These are phyloP conservation scores for Fusarium illudens DNA, from an alignment of 2,329 filamentous ascomycete genomes.

Conservation along the genomic window DNA sequence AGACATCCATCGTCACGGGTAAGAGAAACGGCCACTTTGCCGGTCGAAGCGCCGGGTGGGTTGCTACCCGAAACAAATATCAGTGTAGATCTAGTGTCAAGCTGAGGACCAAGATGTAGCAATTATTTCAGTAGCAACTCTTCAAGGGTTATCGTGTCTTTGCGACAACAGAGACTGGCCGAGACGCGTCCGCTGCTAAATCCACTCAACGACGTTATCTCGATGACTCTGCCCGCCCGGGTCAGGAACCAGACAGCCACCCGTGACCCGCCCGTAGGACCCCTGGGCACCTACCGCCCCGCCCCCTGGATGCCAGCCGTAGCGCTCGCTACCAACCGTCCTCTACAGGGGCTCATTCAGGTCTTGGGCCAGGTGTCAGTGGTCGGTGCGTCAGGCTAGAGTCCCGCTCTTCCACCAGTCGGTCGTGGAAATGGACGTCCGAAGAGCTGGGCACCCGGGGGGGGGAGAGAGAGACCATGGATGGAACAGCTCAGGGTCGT, in stretches of 20 bases:
- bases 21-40: background rate
- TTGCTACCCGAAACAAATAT: background rate
- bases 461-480: too few relatives aligned
- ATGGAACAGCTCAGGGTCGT: conserved; percentile 21
- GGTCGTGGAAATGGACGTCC: conserved; percentile 27
- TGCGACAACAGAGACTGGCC: background rate
- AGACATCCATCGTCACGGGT: conserved; percentile 2
- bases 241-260: conserved; percentile 27
- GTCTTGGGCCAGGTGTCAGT: conserved; percentile 23
- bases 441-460: background rate
- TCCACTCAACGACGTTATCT: conserved; percentile 2
- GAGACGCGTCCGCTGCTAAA: conserved; percentile 9
- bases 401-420: conserved; percentile 15
- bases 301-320: conserved; percentile 20
- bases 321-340: conserved; percentile 31
- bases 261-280: conserved; percentile 27
- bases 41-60: background rate
- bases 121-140: background rate
- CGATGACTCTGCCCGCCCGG: conserved; percentile 4
- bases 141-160: background rate
- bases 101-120: background rate
- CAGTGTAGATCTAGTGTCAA: background rate
- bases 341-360: conserved; percentile 24
- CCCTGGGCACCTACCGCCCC: conserved; percentile 17
- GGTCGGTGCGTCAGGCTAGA: conserved; percentile 15